Evolutionary conservation across 2,329 filamentous ascomycete species (phyloP).

Genomic region (Xylaria sp.): DNA sequence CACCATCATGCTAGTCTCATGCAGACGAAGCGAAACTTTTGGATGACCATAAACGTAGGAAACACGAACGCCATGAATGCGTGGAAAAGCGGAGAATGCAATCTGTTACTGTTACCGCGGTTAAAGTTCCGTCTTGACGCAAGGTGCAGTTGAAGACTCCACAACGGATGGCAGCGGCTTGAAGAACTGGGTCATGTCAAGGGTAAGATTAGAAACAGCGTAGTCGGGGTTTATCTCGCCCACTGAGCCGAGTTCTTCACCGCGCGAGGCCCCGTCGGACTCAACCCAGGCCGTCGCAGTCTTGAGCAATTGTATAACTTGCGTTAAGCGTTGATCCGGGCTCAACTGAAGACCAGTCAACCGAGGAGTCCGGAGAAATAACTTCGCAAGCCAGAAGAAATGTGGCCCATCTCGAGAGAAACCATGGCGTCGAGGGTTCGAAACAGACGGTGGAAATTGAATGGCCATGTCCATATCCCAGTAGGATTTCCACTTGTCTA

Average conservation of each 20-base stretch:
- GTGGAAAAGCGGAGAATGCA: slow-evolving; percentile 38
- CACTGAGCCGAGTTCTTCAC: slow-evolving; percentile 75
- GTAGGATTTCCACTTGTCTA: slow-evolving; percentile 77
- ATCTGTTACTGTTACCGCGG: slow-evolving; percentile 26
- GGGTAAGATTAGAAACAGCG: slow-evolving; percentile 70
- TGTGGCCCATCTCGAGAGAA: slow-evolving; percentile 78
- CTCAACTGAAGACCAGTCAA: slow-evolving; percentile 64
- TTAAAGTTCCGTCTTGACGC: slow-evolving; percentile 56
- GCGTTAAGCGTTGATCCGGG: slow-evolving; percentile 69
- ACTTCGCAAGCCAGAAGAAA: slow-evolving; percentile 77
- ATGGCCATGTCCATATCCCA: slow-evolving; percentile 77
- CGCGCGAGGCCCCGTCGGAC: slow-evolving; percentile 71
- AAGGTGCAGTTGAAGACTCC: slow-evolving; percentile 56
- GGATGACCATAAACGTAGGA: slow-evolving; percentile 45
- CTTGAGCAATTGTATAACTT: slow-evolving; percentile 70
- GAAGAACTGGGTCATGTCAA: slow-evolving; percentile 79
- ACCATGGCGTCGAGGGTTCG: slow-evolving; percentile 69
- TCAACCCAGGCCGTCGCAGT: slow-evolving; percentile 69
- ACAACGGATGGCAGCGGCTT: slow-evolving; percentile 65
- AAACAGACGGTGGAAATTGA: slow-evolving; percentile 70
- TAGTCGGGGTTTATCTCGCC: slow-evolving; percentile 75
- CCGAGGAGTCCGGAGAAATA: slow-evolving; percentile 69
- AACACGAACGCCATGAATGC: slow-evolving; percentile 49
- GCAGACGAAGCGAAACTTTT: slow-evolving; percentile 50
- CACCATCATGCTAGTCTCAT: slow-evolving; percentile 51